Evolutionary conservation across 2,329 filamentous ascomycete genomes (phyloP), one percentile per base, ranked within the genome.

Genomic region (Penicillium sp.): DNA sequence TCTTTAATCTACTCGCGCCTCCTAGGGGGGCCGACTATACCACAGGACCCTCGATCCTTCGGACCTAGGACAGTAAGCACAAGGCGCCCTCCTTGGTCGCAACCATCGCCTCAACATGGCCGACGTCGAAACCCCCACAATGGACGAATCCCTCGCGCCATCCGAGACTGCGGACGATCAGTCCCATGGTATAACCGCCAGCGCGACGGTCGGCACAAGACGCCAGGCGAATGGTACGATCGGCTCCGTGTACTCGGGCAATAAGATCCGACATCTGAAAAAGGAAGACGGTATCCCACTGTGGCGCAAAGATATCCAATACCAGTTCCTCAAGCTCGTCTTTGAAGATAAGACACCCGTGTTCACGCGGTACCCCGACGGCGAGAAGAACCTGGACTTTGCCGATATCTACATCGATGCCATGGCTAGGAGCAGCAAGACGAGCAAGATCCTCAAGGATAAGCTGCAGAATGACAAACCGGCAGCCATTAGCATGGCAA

Each of bases 351-450:
- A 82, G 57, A 81, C 75, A 1, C 70, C 72, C 2, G 92, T 92
- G 70, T 99, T 99, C 74, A 96, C 91, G 70, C 96, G 96, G 72
- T 90, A 90, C 73, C 96, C 93, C 74, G 92, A 96, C 66, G 84
- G 84, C 56, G 87, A 88, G 69, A 87, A 90, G 68, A 90, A 85
- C 63, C 75, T 84, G 68, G 86, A 83, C 8, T 99, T 99, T 73
- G 93, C 95, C 59, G 93, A 98, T 74, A 86, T 99, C 59, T 99
- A 99, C 77, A 93, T 99, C 69, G 95, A 98, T 76, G 93, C 95
- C 59, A 98, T 99, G 93, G 92, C 95, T 3, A 86, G 92, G 74
- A 99, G 95, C 79, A 97, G 91, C 82, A 99, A 99, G 81, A 98
- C 93, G 27, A 98, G 95, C 82, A 98, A 98, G 78, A 95, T 99